Evolutionary conservation across 352 stramenopile species (phyloP).

Genomic region (Pythium plurisporium): DNA sequence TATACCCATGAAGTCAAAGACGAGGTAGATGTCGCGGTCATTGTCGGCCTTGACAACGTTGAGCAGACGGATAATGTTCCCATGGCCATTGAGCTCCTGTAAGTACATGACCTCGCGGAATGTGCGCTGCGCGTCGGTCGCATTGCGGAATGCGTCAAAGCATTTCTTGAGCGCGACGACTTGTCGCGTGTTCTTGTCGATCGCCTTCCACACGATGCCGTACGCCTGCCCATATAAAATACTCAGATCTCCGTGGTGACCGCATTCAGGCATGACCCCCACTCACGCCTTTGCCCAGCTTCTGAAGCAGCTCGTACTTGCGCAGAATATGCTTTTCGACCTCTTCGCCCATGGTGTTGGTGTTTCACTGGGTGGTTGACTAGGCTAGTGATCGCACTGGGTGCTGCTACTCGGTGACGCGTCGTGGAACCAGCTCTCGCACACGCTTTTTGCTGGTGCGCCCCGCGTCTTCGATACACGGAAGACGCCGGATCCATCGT

Average conservation of each 20-base stretch:
- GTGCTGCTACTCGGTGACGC: neutral
- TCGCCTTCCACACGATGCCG: slow-evolving; percentile 96
- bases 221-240: slow-evolving; percentile 74
- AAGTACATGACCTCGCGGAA: slow-evolving; percentile 97
- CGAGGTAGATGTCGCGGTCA: slow-evolving; percentile 95
- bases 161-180: slow-evolving; percentile 96
- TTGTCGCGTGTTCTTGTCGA: slow-evolving; percentile 88
- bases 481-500: too few relatives aligned
- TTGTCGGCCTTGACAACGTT: slow-evolving; percentile 95
- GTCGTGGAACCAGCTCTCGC: too few relatives aligned
- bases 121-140: slow-evolving; percentile 92
- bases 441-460: neutral
- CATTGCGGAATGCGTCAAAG: slow-evolving; percentile 95
- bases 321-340: slow-evolving; percentile 91
- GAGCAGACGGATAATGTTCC: slow-evolving; percentile 93
- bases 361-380: neutral
- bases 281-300: slow-evolving; percentile 90
- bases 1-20: slow-evolving; percentile 95
- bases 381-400: neutral
- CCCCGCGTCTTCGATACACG: neutral
- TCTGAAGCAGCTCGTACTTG: slow-evolving; percentile 93
- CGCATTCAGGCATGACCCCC: too few relatives aligned
- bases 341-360: slow-evolving; percentile 86
- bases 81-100: slow-evolving; percentile 88
- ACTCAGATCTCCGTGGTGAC: too few relatives aligned